These are phyloP conservation scores for Phytophthora colocasiae DNA, from an alignment of 352 stramenopile species.

Conservation along the genomic window DNA sequence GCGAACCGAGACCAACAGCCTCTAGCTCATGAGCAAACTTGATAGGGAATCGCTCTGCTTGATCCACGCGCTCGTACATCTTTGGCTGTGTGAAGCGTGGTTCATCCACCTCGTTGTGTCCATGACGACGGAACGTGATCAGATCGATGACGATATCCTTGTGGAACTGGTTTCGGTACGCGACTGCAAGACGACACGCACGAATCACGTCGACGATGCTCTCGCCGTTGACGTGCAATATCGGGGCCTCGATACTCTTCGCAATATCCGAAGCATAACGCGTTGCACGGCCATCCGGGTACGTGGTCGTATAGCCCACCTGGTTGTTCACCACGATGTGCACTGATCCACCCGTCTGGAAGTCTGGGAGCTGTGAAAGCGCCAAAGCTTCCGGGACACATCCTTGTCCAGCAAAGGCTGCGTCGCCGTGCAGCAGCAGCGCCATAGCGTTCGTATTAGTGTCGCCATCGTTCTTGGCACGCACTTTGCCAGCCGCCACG, in stretches of 20 bases:
- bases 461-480: constrained; percentile 76
- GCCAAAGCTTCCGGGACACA: constrained; percentile 82
- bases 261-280: constrained; percentile 87
- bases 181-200: constrained; percentile 74
- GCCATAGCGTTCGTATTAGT: constrained; percentile 64
- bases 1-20: constrained; percentile 57
- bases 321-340: constrained; percentile 93
- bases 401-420: constrained; percentile 86
- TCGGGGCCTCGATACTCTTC: constrained; percentile 80
- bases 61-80: constrained; percentile 84
- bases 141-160: constrained; percentile 91
- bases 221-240: constrained; percentile 92
- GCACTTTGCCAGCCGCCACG: constrained; percentile 84
- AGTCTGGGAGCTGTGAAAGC: constrained; percentile 82
- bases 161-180: constrained; percentile 85
- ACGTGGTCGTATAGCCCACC: constrained; percentile 91
- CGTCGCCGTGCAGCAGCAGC: constrained; percentile 89
- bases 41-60: constrained; percentile 69
- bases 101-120: constrained; percentile 92
- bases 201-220: constrained; percentile 80
- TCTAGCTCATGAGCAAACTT: constrained; percentile 80
- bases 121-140: constrained; percentile 84
- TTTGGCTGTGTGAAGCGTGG: constrained; percentile 90
- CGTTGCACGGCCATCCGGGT: constrained; percentile 79
- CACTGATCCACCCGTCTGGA: constrained; percentile 77